Percentiles rank a stretch among this genome's conserved stretches.
Conservation (phyloP, 2,329 filamentous ascomycete genomes). For the Nigrospora osmanthi region DNA sequence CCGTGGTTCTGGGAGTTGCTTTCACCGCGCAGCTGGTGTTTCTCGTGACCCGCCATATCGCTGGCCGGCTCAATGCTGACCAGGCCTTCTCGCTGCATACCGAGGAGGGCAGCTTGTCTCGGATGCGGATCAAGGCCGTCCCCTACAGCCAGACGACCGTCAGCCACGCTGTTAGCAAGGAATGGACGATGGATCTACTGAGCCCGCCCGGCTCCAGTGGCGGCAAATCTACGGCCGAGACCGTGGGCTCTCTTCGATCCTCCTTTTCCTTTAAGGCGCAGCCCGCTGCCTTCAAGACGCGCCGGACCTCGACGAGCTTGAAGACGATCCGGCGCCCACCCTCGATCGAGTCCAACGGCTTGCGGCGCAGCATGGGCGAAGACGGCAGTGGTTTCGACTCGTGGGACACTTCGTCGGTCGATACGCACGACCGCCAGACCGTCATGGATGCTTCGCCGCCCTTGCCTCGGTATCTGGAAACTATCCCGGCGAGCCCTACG, state of each 20-base stretch:
- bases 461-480: slow-evolving; percentile 52
- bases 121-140: slow-evolving; percentile 40
- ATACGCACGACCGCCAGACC: slow-evolving; percentile 51
- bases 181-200: slow-evolving; percentile 25
- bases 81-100: slow-evolving; percentile 19
- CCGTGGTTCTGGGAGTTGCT: slow-evolving; percentile 35
- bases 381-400: slow-evolving; percentile 56
- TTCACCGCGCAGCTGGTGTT: slow-evolving; percentile 41
- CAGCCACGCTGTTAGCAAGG: slow-evolving; percentile 20
- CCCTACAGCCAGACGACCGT: slow-evolving; percentile 40
- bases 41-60: slow-evolving; percentile 34
- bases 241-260: slow-evolving; percentile 38
- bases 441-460: slow-evolving; percentile 42
- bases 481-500: slow-evolving; percentile 60
- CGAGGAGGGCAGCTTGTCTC: slow-evolving; percentile 22
- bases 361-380: slow-evolving; percentile 30
- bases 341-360: slow-evolving; percentile 38
- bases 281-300: slow-evolving; percentile 49
- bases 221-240: slow-evolving; percentile 35
- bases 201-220: slow-evolving; percentile 37
- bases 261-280: slow-evolving; percentile 41
- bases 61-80: slow-evolving; percentile 22
- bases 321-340: slow-evolving; percentile 29
- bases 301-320: slow-evolving; percentile 37
- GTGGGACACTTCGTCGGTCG: slow-evolving; percentile 67